These are phyloP conservation scores for Cryptococcus sp. DNA, from an alignment of 1,284 basidiomycete species.

Conservation along the genomic window DNA sequence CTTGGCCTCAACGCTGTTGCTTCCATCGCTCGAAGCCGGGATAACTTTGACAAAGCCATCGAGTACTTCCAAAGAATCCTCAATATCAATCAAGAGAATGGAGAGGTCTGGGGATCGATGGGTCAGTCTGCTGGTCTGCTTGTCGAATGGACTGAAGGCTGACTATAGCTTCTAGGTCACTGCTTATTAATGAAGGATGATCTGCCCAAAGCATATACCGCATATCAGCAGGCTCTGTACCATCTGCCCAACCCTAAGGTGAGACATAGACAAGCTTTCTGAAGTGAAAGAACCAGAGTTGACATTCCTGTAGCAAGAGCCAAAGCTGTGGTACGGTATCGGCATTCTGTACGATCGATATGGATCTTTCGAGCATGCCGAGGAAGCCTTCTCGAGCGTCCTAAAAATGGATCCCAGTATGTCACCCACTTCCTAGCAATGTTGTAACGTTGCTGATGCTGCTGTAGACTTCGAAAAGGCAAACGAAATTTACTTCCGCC, in stretches of 20 bases:
- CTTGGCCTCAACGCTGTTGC: constrained; percentile 87
- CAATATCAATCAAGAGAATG: constrained; percentile 83
- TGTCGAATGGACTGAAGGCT: too few species aligned
- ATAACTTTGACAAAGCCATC: constrained; percentile 65
- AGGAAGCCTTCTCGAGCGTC: constrained; percentile 96
- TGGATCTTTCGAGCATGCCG: constrained; percentile 95
- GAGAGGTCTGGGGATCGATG: constrained; percentile 91
- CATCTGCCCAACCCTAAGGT: constrained; percentile 93
- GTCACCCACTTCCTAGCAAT: constrained; percentile 16
- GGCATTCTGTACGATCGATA: constrained; percentile 98
- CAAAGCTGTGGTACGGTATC: constrained; percentile 99
- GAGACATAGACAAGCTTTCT: constrained; percentile 15
- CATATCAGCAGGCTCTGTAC: constrained; percentile 97
- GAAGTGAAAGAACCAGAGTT: constrained; percentile 2
- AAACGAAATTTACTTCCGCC: constrained; percentile 96
- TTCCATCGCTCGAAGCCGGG: constrained; percentile 59
- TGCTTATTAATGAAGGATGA: constrained; percentile 99
- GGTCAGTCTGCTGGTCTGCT: constrained; percentile 57
- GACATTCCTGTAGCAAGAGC: constrained; percentile 68
- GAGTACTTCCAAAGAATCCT: constrained; percentile 93
- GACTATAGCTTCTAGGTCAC: constrained; percentile 59
- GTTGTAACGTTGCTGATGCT: background rate
- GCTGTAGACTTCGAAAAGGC: constrained; percentile 91
- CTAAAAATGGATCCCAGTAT: constrained; percentile 93
- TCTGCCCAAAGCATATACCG: constrained; percentile 95